phyloP scores from a whole-genome alignment of 352 stramenopile genomes.

The Phytopythium helicoides region DNA sequence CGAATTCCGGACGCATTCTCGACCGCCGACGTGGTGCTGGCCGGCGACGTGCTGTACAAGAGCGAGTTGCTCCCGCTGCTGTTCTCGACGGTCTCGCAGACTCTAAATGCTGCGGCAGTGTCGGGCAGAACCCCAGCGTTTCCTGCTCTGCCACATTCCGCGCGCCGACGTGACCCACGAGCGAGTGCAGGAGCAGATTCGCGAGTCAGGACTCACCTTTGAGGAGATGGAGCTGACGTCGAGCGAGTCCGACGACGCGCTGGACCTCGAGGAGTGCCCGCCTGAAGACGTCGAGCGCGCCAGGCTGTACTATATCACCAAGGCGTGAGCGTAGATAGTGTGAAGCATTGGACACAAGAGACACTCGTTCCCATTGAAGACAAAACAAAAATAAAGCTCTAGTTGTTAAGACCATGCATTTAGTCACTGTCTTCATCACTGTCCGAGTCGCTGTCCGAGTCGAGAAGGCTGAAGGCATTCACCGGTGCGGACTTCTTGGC shows the following conservation, averaged over 20 bases:
- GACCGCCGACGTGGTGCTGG: conserved; percentile 53
- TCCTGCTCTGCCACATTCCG: conserved; percentile 72
- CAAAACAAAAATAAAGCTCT: not conserved
- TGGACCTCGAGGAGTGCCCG: conserved; percentile 47
- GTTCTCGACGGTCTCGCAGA: conserved; percentile 42
- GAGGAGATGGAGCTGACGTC: conserved; percentile 25
- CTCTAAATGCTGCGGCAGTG: conserved; percentile 12
- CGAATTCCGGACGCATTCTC: conserved; percentile 25
- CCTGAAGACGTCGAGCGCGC: conserved; percentile 51
- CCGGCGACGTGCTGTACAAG: conserved; percentile 83
- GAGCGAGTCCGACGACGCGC: conserved; percentile 16
- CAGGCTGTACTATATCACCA: conserved; percentile 59
- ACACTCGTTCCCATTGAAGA: not conserved
- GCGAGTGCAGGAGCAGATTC: conserved; percentile 44
- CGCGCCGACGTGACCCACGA: conserved; percentile 68
- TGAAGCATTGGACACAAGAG: not conserved
- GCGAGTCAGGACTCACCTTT: conserved; percentile 35
- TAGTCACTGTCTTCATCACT: conserved; percentile 28
- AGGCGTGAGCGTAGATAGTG: conserved; percentile 5
- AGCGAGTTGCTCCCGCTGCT: conserved; percentile 59
- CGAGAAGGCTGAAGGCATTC: conserved; percentile 78
- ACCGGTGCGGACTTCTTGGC: conserved; percentile 42
- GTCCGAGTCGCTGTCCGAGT: conserved; percentile 84
- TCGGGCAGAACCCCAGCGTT: conserved; percentile 13
- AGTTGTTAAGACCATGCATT: not conserved